phyloP scores from a whole-genome alignment of 805 yeast genomes.

The Pichia manshurica region DNA sequence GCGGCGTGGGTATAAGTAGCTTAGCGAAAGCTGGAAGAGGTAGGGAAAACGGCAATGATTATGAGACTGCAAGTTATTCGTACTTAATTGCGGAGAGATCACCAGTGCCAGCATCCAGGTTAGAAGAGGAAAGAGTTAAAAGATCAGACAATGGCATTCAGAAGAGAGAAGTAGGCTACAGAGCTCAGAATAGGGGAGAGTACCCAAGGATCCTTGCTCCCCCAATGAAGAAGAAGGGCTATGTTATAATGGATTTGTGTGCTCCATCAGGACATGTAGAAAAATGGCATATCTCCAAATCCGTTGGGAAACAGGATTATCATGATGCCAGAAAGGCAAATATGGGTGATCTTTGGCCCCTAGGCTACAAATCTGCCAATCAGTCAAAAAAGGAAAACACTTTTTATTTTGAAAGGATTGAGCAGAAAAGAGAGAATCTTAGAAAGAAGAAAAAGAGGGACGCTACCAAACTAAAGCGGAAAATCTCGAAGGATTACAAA shows the following conservation, averaged over 20 bases:
- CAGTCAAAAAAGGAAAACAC: slow-evolving; percentile 32
- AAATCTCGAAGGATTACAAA: slow-evolving; percentile 22
- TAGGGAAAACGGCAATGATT: slow-evolving; percentile 62
- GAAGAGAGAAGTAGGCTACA: slow-evolving; percentile 24
- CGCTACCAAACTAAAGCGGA: slow-evolving; percentile 22
- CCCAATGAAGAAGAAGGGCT: slow-evolving; percentile 77
- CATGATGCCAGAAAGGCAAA: slow-evolving; percentile 85
- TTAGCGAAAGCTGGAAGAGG: slow-evolving; percentile 64
- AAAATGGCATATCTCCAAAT: slow-evolving; percentile 81
- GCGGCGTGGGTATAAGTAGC: slow-evolving; percentile 48
- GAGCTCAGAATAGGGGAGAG: slow-evolving; percentile 28
- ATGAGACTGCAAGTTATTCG: slow-evolving; percentile 66
- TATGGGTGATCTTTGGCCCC: slow-evolving; percentile 87
- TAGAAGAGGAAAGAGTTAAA: slow-evolving; percentile 17
- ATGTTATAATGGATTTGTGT: slow-evolving; percentile 75
- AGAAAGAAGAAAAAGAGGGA: slow-evolving; percentile 23
- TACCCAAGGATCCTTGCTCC: slow-evolving; percentile 72
- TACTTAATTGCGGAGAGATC: slow-evolving; percentile 69
- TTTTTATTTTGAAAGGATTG: slow-evolving; percentile 28
- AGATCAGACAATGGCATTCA: slow-evolving; percentile 11
- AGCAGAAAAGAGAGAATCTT: slow-evolving; percentile 30
- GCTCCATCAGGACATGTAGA: slow-evolving; percentile 75
- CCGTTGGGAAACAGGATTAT: slow-evolving; percentile 65
- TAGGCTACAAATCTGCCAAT: slow-evolving; percentile 52
- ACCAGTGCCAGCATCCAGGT: slow-evolving; percentile 30